Conservation (phyloP, 805 yeast genomes). For the Barnettozyma botsteinii region DNA sequence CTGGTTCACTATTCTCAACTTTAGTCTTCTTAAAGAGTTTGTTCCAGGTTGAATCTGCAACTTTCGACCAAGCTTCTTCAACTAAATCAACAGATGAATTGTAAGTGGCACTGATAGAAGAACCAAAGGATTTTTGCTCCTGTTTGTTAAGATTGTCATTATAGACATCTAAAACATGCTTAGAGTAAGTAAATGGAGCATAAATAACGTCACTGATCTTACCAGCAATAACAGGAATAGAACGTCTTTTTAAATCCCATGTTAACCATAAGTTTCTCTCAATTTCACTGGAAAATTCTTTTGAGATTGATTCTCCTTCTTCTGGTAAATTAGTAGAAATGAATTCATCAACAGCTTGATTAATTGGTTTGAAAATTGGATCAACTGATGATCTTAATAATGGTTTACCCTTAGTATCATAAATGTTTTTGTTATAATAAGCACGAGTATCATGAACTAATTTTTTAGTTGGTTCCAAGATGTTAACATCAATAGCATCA, state of each 20-base stretch:
- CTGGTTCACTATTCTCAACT: not conserved
- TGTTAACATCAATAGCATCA: slow-evolving; percentile 29
- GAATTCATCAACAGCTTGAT: slow-evolving; percentile 42
- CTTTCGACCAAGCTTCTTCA: slow-evolving; percentile 24
- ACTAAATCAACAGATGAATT: slow-evolving; percentile 28
- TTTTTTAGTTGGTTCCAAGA: slow-evolving; percentile 43
- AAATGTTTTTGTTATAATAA: slow-evolving; percentile 43
- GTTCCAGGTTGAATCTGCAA: slow-evolving; percentile 13
- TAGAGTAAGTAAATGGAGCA: slow-evolving; percentile 31
- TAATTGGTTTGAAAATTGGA: slow-evolving; percentile 57
- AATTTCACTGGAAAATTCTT: slow-evolving; percentile 50
- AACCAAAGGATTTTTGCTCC: slow-evolving; percentile 26
- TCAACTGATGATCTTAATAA: slow-evolving; percentile 56
- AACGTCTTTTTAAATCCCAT: slow-evolving; percentile 33
- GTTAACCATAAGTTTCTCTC: slow-evolving; percentile 43
- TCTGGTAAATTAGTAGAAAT: slow-evolving; percentile 35
- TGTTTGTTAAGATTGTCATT: slow-evolving; percentile 36
- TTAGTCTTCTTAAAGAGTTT: slow-evolving; percentile 6
- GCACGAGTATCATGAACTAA: slow-evolving; percentile 43
- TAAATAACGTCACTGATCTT: slow-evolving; percentile 24
- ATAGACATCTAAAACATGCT: slow-evolving; percentile 35
- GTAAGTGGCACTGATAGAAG: slow-evolving; percentile 29
- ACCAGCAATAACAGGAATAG: slow-evolving; percentile 30
- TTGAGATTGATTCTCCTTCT: slow-evolving; percentile 34
- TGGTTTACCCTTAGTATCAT: slow-evolving; percentile 58